Evolutionary conservation across 176 grass and related monocot genomes (phyloP).

Genomic region (Leersia perrieri): DNA sequence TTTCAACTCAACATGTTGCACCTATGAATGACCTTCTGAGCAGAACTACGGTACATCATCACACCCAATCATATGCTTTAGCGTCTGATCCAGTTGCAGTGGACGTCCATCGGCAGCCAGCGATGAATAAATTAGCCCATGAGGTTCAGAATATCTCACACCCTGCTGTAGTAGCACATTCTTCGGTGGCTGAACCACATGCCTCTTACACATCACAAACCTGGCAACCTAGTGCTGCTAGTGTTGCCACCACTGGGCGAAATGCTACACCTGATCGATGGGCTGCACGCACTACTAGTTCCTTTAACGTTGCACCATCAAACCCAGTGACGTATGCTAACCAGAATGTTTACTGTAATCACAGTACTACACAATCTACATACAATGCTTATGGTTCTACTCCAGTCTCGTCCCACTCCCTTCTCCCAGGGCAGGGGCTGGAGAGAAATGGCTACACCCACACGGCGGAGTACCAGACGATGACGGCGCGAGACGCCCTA

Average conservation of each 20-base stretch:
- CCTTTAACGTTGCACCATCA: slow-evolving; percentile 15
- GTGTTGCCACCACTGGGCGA: neutral
- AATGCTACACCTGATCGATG: slow-evolving; percentile 35
- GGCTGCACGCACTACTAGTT: slow-evolving; percentile 12
- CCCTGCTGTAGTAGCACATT: neutral
- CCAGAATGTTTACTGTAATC: slow-evolving; percentile 45
- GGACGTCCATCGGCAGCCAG: slow-evolving; percentile 31
- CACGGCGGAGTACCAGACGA: neutral
- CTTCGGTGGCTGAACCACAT: slow-evolving; percentile 18
- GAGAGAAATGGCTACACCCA: slow-evolving; percentile 35
- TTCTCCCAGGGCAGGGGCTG: neutral
- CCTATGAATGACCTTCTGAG: slow-evolving; percentile 35
- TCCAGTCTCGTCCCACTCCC: neutral
- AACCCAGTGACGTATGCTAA: slow-evolving; percentile 18
- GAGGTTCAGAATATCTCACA: slow-evolving; percentile 32
- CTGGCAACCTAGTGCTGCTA: slow-evolving; percentile 45
- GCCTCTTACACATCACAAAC: slow-evolving; percentile 23
- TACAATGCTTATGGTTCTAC: slow-evolving; percentile 28
- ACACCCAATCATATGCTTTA: slow-evolving; percentile 20
- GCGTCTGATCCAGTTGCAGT: slow-evolving; percentile 19
- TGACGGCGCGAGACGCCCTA: neutral
- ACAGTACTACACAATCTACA: neutral
- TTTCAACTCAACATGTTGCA: slow-evolving; percentile 33
- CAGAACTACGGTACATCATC: slow-evolving; percentile 35
- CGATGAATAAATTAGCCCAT: slow-evolving; percentile 37